Percentiles rank a stretch among this genome's conserved stretches.
phyloP scores from a whole-genome alignment of 495 filamentous ascomycete species.

The Aspergillus steynii region DNA sequence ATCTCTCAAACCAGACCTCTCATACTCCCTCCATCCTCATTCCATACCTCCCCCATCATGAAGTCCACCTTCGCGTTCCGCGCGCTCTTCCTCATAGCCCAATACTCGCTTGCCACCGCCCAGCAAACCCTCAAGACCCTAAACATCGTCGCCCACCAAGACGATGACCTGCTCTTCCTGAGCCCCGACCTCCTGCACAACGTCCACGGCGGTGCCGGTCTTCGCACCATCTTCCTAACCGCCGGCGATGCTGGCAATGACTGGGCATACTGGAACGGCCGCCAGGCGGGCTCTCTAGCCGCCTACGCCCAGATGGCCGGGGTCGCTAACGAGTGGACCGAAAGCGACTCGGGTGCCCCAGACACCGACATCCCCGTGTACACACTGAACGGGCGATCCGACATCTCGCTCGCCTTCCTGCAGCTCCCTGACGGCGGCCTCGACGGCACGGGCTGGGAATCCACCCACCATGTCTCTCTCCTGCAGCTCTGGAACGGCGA shows the following conservation, averaged over 20 bases:
- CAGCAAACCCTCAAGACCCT: slow-evolving; percentile 9
- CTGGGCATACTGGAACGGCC: slow-evolving; percentile 14
- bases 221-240: slow-evolving; percentile 79
- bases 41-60: neutral
- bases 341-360: slow-evolving; percentile 6
- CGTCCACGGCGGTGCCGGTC: slow-evolving; percentile 33
- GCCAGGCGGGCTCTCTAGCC: slow-evolving; percentile 15
- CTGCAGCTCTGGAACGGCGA: slow-evolving; percentile 12
- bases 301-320: slow-evolving; percentile 18
- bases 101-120: neutral
- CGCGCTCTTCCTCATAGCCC: neutral
- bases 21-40: neutral
- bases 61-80: neutral
- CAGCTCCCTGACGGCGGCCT: slow-evolving; percentile 19
- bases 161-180: slow-evolving; percentile 23
- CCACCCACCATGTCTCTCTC: slow-evolving; percentile 15
- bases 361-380: slow-evolving; percentile 10
- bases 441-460: slow-evolving; percentile 11
- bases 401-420: slow-evolving; percentile 19
- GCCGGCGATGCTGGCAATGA: slow-evolving; percentile 68
- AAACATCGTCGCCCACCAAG: slow-evolving; percentile 25
- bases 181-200: slow-evolving; percentile 15
- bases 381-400: slow-evolving; percentile 3
- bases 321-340: slow-evolving; percentile 10
- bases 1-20: neutral